These are phyloP conservation scores for Phytophthora vignae DNA, from an alignment of 352 stramenopile species.

Conservation along the genomic window DNA sequence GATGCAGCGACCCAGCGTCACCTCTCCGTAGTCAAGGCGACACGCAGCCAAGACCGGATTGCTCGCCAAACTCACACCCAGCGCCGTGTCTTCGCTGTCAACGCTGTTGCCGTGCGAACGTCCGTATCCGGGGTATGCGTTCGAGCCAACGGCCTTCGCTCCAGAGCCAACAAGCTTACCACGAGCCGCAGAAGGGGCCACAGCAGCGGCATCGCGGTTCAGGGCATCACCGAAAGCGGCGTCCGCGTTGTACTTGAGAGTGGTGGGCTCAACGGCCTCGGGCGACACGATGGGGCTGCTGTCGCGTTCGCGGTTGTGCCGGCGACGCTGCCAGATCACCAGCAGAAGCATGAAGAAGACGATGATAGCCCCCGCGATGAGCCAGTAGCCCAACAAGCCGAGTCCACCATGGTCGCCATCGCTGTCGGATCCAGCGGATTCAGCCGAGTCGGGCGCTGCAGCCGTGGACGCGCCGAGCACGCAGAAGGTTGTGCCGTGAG, in stretches of 20 bases:
- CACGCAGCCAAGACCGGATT: conserved; percentile 44
- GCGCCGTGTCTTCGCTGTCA: conserved; percentile 37
- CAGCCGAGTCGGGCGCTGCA: conserved; percentile 25
- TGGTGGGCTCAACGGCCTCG: conserved; percentile 29
- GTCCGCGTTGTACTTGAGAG: conserved; percentile 27
- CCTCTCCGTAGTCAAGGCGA: conserved; percentile 44
- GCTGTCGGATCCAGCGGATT: conserved; percentile 24
- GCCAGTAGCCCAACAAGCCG: conserved; percentile 39
- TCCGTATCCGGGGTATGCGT: conserved; percentile 22
- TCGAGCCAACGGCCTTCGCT: background rate
- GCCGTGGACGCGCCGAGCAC: conserved; percentile 41
- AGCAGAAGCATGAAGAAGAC: conserved; percentile 46
- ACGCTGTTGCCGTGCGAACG: conserved; percentile 33
- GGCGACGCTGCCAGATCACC: conserved; percentile 41
- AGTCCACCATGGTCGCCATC: conserved; percentile 17
- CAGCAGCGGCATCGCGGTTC: conserved; percentile 10
- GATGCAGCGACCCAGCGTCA: conserved; percentile 47
- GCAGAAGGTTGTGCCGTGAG: conserved; percentile 46
- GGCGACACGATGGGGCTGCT: conserved; percentile 38
- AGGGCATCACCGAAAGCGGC: conserved; percentile 33
- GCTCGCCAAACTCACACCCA: conserved; percentile 38
- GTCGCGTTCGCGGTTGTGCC: conserved; percentile 27
- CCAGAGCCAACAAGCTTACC: background rate
- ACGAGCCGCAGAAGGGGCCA: background rate
- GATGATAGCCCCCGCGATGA: conserved; percentile 42